phyloP scores from a whole-genome alignment of 1,284 basidiomycete genomes.

The Bothia castanella region DNA sequence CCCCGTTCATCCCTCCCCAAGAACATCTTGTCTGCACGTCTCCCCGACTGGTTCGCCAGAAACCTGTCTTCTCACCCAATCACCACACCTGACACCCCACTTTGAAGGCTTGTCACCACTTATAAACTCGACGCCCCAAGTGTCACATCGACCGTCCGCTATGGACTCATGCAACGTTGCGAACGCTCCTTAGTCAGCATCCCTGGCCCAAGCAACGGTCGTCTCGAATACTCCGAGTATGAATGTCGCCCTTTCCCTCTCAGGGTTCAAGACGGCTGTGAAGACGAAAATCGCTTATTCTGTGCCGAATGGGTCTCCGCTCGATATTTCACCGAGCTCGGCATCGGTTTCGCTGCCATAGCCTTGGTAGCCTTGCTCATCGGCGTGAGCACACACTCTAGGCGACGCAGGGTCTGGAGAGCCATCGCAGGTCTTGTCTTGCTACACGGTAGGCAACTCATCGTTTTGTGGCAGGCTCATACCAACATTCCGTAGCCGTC shows the following conservation, averaged over 20 bases:
- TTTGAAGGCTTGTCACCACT: constrained; percentile 56
- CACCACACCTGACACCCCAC: constrained; percentile 19
- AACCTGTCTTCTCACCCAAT: constrained; percentile 11
- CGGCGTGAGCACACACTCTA: constrained; percentile 67
- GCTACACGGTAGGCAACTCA: constrained; percentile 49
- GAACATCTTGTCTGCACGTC: constrained; percentile 56
- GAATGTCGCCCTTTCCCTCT: constrained; percentile 64
- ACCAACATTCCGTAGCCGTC: constrained; percentile 38
- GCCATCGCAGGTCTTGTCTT: constrained; percentile 60
- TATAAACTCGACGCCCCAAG: constrained; percentile 46
- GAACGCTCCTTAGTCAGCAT: constrained; percentile 48
- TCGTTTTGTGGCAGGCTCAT: background rate
- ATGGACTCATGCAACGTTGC: constrained; percentile 59
- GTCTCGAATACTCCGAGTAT: constrained; percentile 51
- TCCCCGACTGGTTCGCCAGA: constrained; percentile 59
- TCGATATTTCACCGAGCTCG: constrained; percentile 58
- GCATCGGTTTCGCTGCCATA: constrained; percentile 57
- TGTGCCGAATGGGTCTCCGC: constrained; percentile 71
- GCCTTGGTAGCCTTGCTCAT: constrained; percentile 58
- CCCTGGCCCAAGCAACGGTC: constrained; percentile 44
- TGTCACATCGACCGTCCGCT: constrained; percentile 48
- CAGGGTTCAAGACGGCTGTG: constrained; percentile 57
- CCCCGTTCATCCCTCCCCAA: constrained; percentile 25
- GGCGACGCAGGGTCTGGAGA: constrained; percentile 70
- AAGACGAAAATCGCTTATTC: constrained; percentile 55